Percentiles rank a stretch among this genome's conserved stretches.
These are phyloP conservation scores for Rhizopogon roseolus DNA, from an alignment of 768 basidiomycete genomes.

Conservation along the genomic window DNA sequence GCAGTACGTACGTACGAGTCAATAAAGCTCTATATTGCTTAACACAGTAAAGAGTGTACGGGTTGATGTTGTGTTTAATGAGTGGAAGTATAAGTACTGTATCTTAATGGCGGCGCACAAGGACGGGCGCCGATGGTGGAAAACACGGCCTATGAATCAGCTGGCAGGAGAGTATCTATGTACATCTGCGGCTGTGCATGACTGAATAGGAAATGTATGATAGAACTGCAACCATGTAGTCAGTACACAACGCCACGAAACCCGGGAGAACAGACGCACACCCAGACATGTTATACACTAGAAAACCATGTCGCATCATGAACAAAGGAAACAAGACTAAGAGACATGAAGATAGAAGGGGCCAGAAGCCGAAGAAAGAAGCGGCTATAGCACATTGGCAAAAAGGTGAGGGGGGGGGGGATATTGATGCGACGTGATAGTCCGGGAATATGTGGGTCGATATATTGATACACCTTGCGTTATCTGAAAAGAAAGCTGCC, in stretches of 20 bases:
- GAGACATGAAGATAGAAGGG: not conserved
- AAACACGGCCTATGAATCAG: not conserved
- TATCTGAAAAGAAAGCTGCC: not conserved
- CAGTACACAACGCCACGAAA: not conserved
- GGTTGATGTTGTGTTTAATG: conserved; percentile 18
- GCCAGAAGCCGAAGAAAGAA: not conserved
- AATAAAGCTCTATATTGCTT: conserved; percentile 18
- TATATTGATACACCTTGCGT: conserved; percentile 27
- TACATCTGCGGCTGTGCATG: conserved; percentile 10
- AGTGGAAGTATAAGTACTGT: conserved; percentile 19
- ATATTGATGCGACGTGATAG: conserved; percentile 29
- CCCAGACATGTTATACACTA: conserved; percentile 21
- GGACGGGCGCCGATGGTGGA: conserved; percentile 8
- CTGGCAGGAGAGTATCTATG: conserved; percentile 20
- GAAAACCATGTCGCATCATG: conserved; percentile 31
- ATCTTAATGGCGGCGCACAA: conserved; percentile 6
- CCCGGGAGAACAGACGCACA: conserved; percentile 11
- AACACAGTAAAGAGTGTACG: conserved; percentile 23
- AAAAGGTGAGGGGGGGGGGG: conserved; percentile 1
- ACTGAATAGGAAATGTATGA: conserved; percentile 22
- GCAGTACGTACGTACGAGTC: not conserved
- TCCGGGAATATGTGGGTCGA: conserved; percentile 21
- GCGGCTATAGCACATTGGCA: conserved; percentile 20
- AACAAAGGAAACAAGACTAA: conserved; percentile 15
- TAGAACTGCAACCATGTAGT: conserved; percentile 9